A percentile compares a stretch with the other conserved stretches of the same genome.
Conservation (phyloP, 345 rosid species). For the Syzygium grande region DNA sequence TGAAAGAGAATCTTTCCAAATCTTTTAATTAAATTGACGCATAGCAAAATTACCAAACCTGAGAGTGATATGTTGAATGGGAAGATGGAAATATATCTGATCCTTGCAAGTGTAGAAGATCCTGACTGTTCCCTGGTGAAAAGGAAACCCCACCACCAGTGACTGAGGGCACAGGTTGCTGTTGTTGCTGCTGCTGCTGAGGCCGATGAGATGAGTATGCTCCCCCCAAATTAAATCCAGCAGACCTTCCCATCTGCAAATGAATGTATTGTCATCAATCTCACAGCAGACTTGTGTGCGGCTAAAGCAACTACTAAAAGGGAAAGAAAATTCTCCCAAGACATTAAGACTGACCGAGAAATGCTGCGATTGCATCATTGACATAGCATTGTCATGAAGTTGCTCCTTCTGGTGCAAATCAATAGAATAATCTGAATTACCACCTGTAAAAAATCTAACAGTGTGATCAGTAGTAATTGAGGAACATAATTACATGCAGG, state of each 20-base stretch:
- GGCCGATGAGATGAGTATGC: constrained; percentile 82
- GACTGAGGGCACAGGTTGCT: constrained; percentile 72
- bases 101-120: constrained; percentile 64
- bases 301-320: background rate
- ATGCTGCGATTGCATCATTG: constrained; percentile 98
- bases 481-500: background rate
- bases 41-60: constrained; percentile 41
- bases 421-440: constrained; percentile 84
- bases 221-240: constrained; percentile 84
- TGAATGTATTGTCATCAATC: background rate
- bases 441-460: constrained; percentile 52
- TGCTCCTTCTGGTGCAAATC: constrained; percentile 97
- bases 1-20: constrained; percentile 2
- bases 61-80: constrained; percentile 70
- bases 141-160: constrained; percentile 58
- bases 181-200: constrained; percentile 88
- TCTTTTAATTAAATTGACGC: constrained; percentile 1
- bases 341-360: constrained; percentile 59
- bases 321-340: background rate
- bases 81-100: constrained; percentile 80
- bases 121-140: constrained; percentile 58
- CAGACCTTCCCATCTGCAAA: constrained; percentile 80
- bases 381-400: constrained; percentile 84
- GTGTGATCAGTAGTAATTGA: background rate
- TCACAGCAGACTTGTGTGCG: background rate